These are phyloP conservation scores for Fusarium pseudoanthophilum DNA, from an alignment of 2,329 filamentous ascomycete genomes.

Conservation along the genomic window DNA sequence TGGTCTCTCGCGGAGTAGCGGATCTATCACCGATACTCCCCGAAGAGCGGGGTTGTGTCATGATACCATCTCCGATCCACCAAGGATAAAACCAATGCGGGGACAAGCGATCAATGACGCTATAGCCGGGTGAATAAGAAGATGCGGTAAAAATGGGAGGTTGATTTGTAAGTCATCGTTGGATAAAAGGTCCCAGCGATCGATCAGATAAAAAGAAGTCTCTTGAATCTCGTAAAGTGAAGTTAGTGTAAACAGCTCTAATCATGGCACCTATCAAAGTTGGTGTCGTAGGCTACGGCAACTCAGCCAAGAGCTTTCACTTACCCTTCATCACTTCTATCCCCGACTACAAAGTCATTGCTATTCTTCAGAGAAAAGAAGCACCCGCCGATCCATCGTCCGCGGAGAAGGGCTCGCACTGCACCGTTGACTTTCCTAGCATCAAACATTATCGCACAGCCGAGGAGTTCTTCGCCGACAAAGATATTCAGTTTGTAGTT, in stretches of 20 bases:
- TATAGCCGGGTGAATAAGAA: neutral
- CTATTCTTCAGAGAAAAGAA: conserved; percentile 60
- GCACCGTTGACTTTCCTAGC: conserved; percentile 59
- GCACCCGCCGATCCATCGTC: conserved; percentile 47
- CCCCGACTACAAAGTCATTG: conserved; percentile 57
- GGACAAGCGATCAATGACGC: neutral
- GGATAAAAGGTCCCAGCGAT: neutral
- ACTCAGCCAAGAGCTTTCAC: conserved; percentile 60
- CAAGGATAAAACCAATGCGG: conserved; percentile 13
- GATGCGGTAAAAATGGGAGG: neutral
- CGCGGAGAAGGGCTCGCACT: conserved; percentile 51
- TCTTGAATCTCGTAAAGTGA: neutral
- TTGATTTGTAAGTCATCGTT: conserved; percentile 6
- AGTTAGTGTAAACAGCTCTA: neutral
- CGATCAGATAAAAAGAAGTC: neutral
- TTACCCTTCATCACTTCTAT: conserved; percentile 61
- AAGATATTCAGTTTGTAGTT: conserved; percentile 68
- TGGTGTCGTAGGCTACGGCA: conserved; percentile 62
- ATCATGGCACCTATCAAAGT: conserved; percentile 55
- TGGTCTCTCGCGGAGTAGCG: neutral
- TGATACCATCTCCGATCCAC: neutral
- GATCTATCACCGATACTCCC: neutral
- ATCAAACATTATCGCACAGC: conserved; percentile 67
- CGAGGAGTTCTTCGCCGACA: conserved; percentile 69
- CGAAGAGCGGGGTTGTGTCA: neutral